These are phyloP conservation scores for Paramecium tetraurelia DNA, from an alignment of 73 alveolate genomes.

Conservation along the genomic window DNA sequence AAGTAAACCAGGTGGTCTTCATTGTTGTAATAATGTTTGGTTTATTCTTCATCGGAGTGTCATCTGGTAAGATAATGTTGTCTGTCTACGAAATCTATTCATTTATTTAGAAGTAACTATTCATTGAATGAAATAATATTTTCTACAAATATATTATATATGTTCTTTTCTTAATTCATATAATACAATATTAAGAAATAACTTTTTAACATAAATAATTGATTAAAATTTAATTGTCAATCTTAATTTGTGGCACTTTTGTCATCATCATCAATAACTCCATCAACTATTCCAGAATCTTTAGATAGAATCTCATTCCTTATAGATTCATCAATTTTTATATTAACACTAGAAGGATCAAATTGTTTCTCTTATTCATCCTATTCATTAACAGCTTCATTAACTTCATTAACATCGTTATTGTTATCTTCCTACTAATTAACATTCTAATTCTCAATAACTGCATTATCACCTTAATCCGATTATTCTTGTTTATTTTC, in stretches of 20 bases:
- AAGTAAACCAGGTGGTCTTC: constrained; percentile 75
- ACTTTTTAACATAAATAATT: background rate
- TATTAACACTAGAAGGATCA: background rate
- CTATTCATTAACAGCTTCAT: background rate
- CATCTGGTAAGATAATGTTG: background rate
- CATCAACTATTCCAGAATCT: background rate
- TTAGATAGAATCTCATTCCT: background rate
- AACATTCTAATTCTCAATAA: background rate
- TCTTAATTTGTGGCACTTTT: background rate
- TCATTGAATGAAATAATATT: background rate
- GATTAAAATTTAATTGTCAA: background rate
- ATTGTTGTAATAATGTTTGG: constrained; percentile 64
- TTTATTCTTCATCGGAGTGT: background rate
- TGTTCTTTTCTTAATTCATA: background rate
- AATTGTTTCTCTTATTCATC: background rate
- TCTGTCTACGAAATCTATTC: background rate
- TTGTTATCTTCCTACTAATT: background rate
- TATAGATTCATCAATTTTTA: background rate
- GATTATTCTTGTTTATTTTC: background rate
- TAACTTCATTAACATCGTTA: background rate
- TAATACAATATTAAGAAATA: background rate
- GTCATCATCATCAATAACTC: background rate
- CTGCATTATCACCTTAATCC: background rate
- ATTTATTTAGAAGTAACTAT: background rate
- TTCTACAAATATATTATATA: background rate